phyloP scores from a whole-genome alignment of 2,329 filamentous ascomycete species.

The Cladosporium sp. region DNA sequence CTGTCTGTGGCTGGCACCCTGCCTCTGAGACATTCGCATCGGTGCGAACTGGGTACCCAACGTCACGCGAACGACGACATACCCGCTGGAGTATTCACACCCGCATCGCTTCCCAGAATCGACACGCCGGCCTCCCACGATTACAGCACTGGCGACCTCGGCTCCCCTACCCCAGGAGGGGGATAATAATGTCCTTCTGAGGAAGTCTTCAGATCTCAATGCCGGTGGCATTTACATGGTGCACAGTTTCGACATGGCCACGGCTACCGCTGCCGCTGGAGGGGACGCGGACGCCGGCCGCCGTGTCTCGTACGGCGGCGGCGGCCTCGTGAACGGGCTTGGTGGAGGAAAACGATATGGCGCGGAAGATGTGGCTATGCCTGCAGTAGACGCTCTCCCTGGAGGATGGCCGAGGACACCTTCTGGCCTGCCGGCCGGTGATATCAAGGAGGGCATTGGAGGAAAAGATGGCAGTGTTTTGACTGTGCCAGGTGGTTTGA shows the following conservation, averaged over 20 bases:
- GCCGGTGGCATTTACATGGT: slow-evolving; percentile 45
- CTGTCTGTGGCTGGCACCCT: slow-evolving; percentile 3
- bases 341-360: slow-evolving; percentile 17
- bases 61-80: background rate
- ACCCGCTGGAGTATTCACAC: background rate
- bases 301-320: slow-evolving; percentile 20
- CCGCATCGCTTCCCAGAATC: background rate
- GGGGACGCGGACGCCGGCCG: slow-evolving; percentile 27
- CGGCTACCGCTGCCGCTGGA: slow-evolving; percentile 51
- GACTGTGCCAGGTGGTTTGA: slow-evolving; percentile 30
- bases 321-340: slow-evolving; percentile 15
- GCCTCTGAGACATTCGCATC: slow-evolving; percentile 15
- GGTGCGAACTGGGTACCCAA: slow-evolving; percentile 1
- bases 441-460: slow-evolving; percentile 41
- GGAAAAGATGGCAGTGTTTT: slow-evolving; percentile 36
- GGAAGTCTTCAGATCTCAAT: slow-evolving; percentile 38
- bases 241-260: slow-evolving; percentile 55
- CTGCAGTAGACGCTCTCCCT: slow-evolving; percentile 29
- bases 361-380: slow-evolving; percentile 23
- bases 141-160: slow-evolving; percentile 33
- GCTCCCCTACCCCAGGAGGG: slow-evolving; percentile 31
- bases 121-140: slow-evolving; percentile 5
- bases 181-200: slow-evolving; percentile 33
- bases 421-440: slow-evolving; percentile 43
- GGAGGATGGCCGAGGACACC: slow-evolving; percentile 35